These are phyloP conservation scores for Eucalyptus marginata DNA, from an alignment of 345 rosid genomes.

Conservation along the genomic window DNA sequence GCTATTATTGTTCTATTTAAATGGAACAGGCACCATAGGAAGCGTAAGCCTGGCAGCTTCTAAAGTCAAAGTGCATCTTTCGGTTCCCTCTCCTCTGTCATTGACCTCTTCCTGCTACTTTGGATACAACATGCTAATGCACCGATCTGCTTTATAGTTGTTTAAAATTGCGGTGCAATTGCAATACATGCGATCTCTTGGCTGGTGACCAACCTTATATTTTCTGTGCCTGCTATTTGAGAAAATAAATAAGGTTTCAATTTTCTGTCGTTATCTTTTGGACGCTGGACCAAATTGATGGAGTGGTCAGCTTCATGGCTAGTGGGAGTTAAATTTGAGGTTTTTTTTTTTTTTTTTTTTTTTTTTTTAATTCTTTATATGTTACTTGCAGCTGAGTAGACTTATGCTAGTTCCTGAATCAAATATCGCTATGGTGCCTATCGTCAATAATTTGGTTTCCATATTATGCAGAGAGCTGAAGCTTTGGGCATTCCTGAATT, in stretches of 20 bases:
- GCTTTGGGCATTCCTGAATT: conserved; percentile 75
- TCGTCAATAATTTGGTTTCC: not conserved
- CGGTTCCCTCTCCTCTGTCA: not conserved
- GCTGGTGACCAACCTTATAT: not conserved
- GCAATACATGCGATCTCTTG: not conserved
- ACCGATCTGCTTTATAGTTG: not conserved
- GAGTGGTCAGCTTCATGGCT: not conserved
- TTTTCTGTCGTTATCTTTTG: not conserved
- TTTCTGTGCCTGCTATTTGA: not conserved
- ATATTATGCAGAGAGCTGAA: conserved; percentile 68
- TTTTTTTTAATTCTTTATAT: not conserved
- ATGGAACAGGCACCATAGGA: not conserved
- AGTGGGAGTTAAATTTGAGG: not conserved
- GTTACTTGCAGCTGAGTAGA: not conserved
- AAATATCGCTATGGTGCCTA: not conserved
- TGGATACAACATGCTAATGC: not conserved
- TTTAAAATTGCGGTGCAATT: not conserved
- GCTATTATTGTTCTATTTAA: not conserved
- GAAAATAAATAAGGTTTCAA: not conserved
- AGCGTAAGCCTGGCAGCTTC: not conserved
- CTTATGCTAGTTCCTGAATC: not conserved
- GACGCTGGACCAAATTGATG: not conserved
- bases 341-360: not conserved
- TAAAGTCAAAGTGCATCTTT: not conserved
- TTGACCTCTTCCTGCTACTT: not conserved